Evolutionary conservation across 495 filamentous ascomycete genomes (phyloP).

Genomic region (Penicillium pulvis): DNA sequence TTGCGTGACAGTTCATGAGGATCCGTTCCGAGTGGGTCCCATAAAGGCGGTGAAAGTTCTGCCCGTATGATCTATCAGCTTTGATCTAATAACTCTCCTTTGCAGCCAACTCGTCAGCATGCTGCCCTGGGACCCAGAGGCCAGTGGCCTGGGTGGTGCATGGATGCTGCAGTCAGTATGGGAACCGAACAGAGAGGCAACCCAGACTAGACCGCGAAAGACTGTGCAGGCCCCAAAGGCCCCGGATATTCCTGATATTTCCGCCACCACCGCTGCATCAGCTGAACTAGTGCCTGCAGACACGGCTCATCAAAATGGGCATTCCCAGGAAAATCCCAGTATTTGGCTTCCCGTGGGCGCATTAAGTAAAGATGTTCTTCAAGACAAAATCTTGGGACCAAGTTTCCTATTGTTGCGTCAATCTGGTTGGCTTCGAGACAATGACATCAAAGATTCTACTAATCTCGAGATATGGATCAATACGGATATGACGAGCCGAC

Average conservation of each 20-base stretch:
- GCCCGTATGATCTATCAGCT: conserved; percentile 1
- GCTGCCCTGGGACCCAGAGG: background rate
- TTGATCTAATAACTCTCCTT: too few species aligned
- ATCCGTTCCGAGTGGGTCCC: background rate
- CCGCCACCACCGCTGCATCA: background rate
- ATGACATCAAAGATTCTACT: conserved; percentile 10
- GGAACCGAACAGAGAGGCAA: background rate
- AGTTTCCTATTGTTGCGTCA: conserved; percentile 32
- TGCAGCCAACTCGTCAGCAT: conserved; percentile 3
- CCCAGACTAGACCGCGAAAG: background rate
- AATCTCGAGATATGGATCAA: conserved; percentile 64
- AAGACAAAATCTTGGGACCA: conserved; percentile 12
- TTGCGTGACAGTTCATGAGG: too few species aligned
- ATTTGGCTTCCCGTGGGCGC: conserved; percentile 20
- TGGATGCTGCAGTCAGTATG: background rate
- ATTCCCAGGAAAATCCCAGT: background rate
- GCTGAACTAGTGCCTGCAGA: background rate
- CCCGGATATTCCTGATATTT: conserved; percentile 2
- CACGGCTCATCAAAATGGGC: background rate
- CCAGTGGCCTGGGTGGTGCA: background rate
- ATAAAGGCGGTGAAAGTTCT: conserved; percentile 9
- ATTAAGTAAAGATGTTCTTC: conserved; percentile 1
- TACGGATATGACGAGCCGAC: conserved; percentile 64
- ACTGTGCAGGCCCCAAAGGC: background rate
- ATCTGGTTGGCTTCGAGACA: conserved; percentile 37